These are phyloP conservation scores for Thamnidium elegans DNA, from an alignment of 192 early-diverging fungal genomes.

Conservation along the genomic window DNA sequence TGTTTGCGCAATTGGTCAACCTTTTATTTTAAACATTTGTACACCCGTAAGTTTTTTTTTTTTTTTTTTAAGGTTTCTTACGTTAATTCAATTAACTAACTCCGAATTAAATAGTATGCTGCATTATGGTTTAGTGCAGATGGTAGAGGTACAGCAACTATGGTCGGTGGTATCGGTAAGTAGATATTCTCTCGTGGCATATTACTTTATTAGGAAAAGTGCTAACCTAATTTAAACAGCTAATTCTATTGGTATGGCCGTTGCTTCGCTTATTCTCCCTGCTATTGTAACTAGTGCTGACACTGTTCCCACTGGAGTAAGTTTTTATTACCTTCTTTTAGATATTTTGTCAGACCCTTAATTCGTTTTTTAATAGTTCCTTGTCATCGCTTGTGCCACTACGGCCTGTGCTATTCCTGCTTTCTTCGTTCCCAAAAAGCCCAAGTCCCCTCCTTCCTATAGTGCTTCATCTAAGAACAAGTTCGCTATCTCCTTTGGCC, in stretches of 20 bases:
- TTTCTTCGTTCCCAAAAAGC: slow-evolving; percentile 40
- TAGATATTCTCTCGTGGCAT: neutral
- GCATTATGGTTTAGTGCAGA: slow-evolving; percentile 51
- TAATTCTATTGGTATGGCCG: slow-evolving; percentile 47
- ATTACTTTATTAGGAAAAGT: neutral
- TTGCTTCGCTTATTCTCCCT: slow-evolving; percentile 51
- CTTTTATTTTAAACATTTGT: slow-evolving; percentile 54
- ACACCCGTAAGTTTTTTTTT: slow-evolving; percentile 36
- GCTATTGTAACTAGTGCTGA: slow-evolving; percentile 35
- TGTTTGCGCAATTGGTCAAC: slow-evolving; percentile 47
- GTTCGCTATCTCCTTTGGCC: slow-evolving; percentile 33
- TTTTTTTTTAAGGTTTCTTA: too few species aligned
- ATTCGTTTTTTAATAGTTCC: slow-evolving; percentile 19
- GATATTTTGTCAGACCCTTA: neutral
- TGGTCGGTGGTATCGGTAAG: slow-evolving; percentile 45
- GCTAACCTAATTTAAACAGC: slow-evolving; percentile 7
- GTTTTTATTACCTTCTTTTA: neutral
- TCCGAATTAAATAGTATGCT: slow-evolving; percentile 42
- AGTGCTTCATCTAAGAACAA: slow-evolving; percentile 38
- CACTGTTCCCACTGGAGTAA: slow-evolving; percentile 37
- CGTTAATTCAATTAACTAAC: neutral
- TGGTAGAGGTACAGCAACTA: slow-evolving; percentile 47
- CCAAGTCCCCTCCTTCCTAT: slow-evolving; percentile 50
- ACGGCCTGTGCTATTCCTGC: slow-evolving; percentile 41
- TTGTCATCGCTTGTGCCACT: slow-evolving; percentile 43